Conservation (phyloP, 352 stramenopile species). For the Globisporangium solare region DNA sequence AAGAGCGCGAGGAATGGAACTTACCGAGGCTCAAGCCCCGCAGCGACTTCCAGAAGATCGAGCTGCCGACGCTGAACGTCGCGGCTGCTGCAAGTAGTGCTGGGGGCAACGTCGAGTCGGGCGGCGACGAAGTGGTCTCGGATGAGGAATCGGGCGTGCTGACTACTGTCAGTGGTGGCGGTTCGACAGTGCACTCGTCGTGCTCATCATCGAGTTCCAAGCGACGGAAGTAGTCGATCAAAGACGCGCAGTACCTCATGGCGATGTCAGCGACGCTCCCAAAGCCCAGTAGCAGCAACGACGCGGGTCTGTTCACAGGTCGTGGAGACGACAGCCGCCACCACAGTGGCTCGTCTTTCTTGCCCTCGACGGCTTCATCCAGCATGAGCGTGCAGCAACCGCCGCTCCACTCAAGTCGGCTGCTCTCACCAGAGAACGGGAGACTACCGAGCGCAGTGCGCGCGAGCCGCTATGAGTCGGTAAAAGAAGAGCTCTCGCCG, state of each 20-base stretch:
- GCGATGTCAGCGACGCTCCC: background rate
- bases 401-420: conserved; percentile 16
- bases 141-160: conserved; percentile 34
- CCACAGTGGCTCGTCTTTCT: conserved; percentile 3
- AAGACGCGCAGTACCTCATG: background rate
- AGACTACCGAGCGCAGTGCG: conserved; percentile 32
- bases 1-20: conserved; percentile 77
- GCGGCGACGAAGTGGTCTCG: conserved; percentile 50
- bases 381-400: background rate
- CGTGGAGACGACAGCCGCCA: background rate
- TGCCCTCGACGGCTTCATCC: background rate
- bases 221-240: conserved; percentile 18
- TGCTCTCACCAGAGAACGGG: conserved; percentile 23
- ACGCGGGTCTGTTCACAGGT: conserved; percentile 14
- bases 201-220: conserved; percentile 31
- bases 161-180: conserved; percentile 15
- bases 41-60: conserved; percentile 80
- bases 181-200: conserved; percentile 25
- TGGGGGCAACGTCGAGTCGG: conserved; percentile 28
- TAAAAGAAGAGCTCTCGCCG: conserved; percentile 7
- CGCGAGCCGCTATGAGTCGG: conserved; percentile 18
- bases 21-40: conserved; percentile 71
- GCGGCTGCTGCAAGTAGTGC: background rate
- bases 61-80: conserved; percentile 45
- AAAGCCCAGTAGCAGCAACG: conserved; percentile 21